Conservation (phyloP, 2,329 filamentous ascomycete species). For the Verticillium klebahnii region DNA sequence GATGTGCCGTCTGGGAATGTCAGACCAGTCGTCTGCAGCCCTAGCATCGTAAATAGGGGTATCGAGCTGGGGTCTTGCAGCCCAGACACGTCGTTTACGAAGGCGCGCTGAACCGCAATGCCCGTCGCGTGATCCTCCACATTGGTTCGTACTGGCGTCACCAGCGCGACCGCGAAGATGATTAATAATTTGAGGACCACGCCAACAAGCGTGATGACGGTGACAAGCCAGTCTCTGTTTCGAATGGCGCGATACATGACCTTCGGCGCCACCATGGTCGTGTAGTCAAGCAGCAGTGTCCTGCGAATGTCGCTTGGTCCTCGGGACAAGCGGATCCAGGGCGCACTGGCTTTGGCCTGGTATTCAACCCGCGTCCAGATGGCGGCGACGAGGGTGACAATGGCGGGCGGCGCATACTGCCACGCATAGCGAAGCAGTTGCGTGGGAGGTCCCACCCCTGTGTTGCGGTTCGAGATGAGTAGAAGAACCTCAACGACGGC, state of each 20-base stretch:
- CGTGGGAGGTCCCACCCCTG: constrained; percentile 21
- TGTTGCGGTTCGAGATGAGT: constrained; percentile 23
- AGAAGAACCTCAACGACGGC: constrained; percentile 24
- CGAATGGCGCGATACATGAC: constrained; percentile 21
- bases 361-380: constrained; percentile 32
- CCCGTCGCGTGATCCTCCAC: constrained; percentile 16
- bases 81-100: constrained; percentile 21
- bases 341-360: constrained; percentile 30
- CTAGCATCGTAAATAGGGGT: constrained; percentile 22
- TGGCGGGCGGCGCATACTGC: constrained; percentile 28
- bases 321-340: constrained; percentile 29
- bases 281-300: constrained; percentile 31
- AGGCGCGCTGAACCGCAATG: constrained; percentile 21
- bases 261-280: constrained; percentile 22
- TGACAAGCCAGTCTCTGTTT: constrained; percentile 30
- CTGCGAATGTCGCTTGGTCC: constrained; percentile 22
- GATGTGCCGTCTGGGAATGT: constrained; percentile 26
- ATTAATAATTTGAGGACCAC: constrained; percentile 27
- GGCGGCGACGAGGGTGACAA: constrained; percentile 26
- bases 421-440: constrained; percentile 27
- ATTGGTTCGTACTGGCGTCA: constrained; percentile 24
- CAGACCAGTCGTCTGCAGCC: constrained; percentile 20
- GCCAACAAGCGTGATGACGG: constrained; percentile 17
- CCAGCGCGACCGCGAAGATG: constrained; percentile 29
- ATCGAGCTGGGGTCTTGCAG: background rate